Evolutionary conservation across 2,329 filamentous ascomycete genomes (phyloP).

Genomic region (Fusarium floridanum): DNA sequence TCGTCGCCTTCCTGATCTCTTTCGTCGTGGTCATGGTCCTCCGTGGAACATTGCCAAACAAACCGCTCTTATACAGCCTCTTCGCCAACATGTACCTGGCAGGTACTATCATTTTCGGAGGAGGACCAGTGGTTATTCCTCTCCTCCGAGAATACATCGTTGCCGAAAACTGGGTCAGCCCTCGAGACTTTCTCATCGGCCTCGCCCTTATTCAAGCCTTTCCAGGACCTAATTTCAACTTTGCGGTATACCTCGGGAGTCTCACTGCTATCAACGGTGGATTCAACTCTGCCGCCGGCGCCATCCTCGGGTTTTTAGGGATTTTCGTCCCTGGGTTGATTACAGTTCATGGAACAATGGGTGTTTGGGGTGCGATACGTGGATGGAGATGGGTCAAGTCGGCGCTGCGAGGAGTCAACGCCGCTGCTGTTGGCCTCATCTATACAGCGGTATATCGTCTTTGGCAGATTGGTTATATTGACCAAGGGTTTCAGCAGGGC

Average conservation of each 20-base stretch:
- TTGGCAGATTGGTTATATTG: slow-evolving; percentile 72
- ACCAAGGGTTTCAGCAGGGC: slow-evolving; percentile 60
- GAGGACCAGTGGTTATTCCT: slow-evolving; percentile 75
- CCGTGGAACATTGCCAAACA: slow-evolving; percentile 55
- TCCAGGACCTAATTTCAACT: slow-evolving; percentile 64
- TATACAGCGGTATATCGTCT: slow-evolving; percentile 74
- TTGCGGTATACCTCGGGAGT: slow-evolving; percentile 69
- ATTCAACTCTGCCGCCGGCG: slow-evolving; percentile 58
- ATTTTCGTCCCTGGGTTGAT: slow-evolving; percentile 66
- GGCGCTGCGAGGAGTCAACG: slow-evolving; percentile 68
- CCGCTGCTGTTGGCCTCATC: slow-evolving; percentile 70
- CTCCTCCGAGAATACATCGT: slow-evolving; percentile 74
- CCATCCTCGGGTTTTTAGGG: slow-evolving; percentile 63
- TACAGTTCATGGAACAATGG: slow-evolving; percentile 64
- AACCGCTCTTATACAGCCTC: slow-evolving; percentile 67
- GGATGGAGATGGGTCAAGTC: slow-evolving; percentile 61
- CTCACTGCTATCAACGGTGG: slow-evolving; percentile 59
- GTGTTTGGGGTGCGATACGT: slow-evolving; percentile 67
- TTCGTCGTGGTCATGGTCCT: slow-evolving; percentile 70
- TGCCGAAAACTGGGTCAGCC: slow-evolving; percentile 75
- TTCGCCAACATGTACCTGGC: slow-evolving; percentile 82
- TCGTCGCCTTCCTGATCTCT: slow-evolving; percentile 63
- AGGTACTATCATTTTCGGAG: slow-evolving; percentile 76
- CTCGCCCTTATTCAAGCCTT: slow-evolving; percentile 79
- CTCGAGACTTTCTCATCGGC: slow-evolving; percentile 79